Base-by-base conservation (phyloP, 208 protist genomes). In the Kentomonas sorsogonicus region DNA sequence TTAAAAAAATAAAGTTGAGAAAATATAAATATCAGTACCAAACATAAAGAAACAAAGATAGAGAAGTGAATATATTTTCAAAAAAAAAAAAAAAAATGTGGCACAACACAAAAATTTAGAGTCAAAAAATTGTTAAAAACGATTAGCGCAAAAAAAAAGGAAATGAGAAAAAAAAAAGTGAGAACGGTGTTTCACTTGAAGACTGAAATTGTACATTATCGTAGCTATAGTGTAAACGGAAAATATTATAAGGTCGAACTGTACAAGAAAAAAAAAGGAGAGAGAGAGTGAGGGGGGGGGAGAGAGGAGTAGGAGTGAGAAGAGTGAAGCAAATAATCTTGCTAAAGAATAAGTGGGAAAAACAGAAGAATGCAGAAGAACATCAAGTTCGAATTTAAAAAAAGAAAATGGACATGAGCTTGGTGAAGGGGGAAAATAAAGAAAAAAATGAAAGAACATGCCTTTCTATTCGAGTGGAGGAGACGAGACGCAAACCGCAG, bases 111-210 rank as follows among this genome's bases (percentile, higher is more conserved):
- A 18, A 41, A 41, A 41, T 41, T 41, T 41, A 41, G 13, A 25
- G 4, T 7, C 3, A 40, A 16, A 11, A 43, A 7, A 25, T 27
- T 16, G 31, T 18, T 16, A 10, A 41, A 6, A 6, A 39, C 23
- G 11, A 30, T 18, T 45, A 20, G 54, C 11, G 44, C 33, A 50
- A 41, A 59, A 59, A 59, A 58, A 53, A 26, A 53, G 43, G 16
- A 47, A 27, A 10, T 47, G 5, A 47, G 6, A 47, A 16, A 47
- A 26, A 20, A 27, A 47, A 47, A 5, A 20, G 16, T 11, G 16
- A 47, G 23, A 47, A 26, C 4, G n/a, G n/a, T n/a, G n/a, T n/a
- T n/a, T n/a, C n/a, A n/a, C n/a, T n/a, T n/a, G n/a, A n/a, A n/a
- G n/a, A n/a, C n/a, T n/a, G n/a, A n/a, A n/a, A n/a, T n/a, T n/a